Evolutionary conservation across 2,329 filamentous ascomycete genomes (phyloP).

Genomic region (Alternaria alternata): DNA sequence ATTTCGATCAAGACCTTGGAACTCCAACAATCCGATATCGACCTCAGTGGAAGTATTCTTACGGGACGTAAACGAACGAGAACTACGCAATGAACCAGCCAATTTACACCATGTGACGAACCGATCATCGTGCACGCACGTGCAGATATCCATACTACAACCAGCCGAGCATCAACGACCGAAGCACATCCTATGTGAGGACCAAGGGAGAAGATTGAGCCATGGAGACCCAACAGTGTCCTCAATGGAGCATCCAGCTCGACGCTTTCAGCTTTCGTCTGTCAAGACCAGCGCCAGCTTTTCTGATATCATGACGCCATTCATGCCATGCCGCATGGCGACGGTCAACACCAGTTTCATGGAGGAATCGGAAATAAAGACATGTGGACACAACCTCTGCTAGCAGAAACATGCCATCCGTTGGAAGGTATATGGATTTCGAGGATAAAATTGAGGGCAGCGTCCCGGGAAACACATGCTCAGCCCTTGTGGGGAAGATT

Average conservation of each 20-base stretch:
- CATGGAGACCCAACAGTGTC: not conserved
- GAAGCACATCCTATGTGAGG: not conserved
- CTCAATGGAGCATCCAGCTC: not conserved
- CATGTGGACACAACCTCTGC: not conserved
- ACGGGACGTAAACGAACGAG: not conserved
- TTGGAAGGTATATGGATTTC: no score
- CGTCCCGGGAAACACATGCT: no score
- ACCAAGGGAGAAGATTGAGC: not conserved
- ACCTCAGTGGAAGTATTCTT: not conserved
- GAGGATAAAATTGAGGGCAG: no score
- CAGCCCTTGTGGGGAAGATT: no score
- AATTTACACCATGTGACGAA: not conserved
- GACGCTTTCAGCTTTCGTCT: not conserved
- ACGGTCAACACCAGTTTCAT: not conserved
- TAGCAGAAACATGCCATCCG: not conserved
- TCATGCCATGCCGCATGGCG: not conserved
- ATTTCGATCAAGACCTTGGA: conserved; percentile 2
- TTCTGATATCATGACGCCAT: not conserved
- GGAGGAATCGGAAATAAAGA: not conserved
- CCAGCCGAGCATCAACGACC: not conserved
- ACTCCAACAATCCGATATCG: not conserved
- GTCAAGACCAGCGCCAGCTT: not conserved
- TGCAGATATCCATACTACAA: not conserved
- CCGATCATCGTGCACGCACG: not conserved
- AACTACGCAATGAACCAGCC: not conserved